These are phyloP conservation scores for Neonectria coccinea DNA, from an alignment of 2,329 filamentous ascomycete species.

Conservation along the genomic window DNA sequence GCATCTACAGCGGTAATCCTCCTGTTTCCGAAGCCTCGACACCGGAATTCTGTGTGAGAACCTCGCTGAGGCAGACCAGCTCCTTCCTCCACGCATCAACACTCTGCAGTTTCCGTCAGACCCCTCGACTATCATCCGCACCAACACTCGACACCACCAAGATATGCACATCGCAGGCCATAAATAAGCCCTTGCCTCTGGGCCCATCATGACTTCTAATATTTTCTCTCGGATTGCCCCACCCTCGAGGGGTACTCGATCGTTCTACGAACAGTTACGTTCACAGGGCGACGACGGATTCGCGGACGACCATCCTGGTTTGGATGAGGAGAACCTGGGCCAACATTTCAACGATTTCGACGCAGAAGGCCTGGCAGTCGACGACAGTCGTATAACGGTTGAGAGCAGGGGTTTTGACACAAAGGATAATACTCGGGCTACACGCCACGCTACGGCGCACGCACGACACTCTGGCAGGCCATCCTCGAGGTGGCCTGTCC, in stretches of 20 bases:
- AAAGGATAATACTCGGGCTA: slow-evolving; percentile 34
- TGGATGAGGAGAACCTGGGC: slow-evolving; percentile 67
- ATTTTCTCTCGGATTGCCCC: slow-evolving; percentile 59
- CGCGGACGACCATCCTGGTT: slow-evolving; percentile 55
- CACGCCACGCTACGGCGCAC: slow-evolving; percentile 21
- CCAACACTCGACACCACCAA: slow-evolving; percentile 13
- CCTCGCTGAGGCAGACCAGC: background rate
- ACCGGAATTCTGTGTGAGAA: background rate
- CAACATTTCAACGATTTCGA: slow-evolving; percentile 65
- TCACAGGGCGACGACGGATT: slow-evolving; percentile 56
- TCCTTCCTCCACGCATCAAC: background rate
- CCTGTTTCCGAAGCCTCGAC: background rate
- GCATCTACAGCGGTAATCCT: background rate
- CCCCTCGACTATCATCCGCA: background rate
- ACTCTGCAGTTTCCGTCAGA: background rate
- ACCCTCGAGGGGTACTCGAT: slow-evolving; percentile 46
- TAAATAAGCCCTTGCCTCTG: slow-evolving; percentile 23
- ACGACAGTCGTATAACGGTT: slow-evolving; percentile 60
- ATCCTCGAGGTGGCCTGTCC: slow-evolving; percentile 43
- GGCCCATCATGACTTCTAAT: slow-evolving; percentile 58
- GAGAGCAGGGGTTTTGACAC: slow-evolving; percentile 49
- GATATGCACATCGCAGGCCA: slow-evolving; percentile 33
- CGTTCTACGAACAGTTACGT: slow-evolving; percentile 64
- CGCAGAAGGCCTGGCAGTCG: slow-evolving; percentile 57
- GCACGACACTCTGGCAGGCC: slow-evolving; percentile 32